Conservation (phyloP, 768 basidiomycete genomes). For the Lepiota brunneoincarnata region DNA sequence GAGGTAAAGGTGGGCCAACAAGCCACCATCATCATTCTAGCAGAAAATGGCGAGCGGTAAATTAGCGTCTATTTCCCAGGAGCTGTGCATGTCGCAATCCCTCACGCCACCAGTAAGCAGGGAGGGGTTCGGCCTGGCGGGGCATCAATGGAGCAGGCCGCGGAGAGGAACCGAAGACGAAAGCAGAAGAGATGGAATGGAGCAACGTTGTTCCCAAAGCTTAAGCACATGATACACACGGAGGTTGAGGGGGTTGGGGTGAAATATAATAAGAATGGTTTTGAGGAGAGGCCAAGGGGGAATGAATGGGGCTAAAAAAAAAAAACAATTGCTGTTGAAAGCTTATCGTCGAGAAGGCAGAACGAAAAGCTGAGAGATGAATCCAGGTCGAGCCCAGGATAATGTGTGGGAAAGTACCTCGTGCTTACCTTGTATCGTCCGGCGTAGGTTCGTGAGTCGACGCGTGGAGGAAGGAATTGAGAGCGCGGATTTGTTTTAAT, state of each 20-base stretch:
- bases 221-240: not conserved
- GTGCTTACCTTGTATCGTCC: conserved; percentile 12
- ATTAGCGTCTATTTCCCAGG: too few relatives aligned
- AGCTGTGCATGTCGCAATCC: not conserved
- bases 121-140: too few relatives aligned
- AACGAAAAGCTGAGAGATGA: not conserved
- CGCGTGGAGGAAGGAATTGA: not conserved
- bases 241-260: too few relatives aligned
- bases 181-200: not conserved
- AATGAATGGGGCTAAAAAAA: not conserved
- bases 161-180: not conserved
- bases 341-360: not conserved
- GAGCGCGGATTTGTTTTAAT: conserved; percentile 28
- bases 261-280: not conserved
- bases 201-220: too few relatives aligned
- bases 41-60: too few relatives aligned
- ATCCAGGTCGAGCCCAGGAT: not conserved
- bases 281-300: not conserved
- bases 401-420: too few relatives aligned
- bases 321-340: too few relatives aligned
- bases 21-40: too few relatives aligned
- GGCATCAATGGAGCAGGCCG: not conserved
- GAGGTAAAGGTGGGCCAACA: not conserved
- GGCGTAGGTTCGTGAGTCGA: conserved; percentile 27
- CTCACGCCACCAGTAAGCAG: not conserved